Conservation (phyloP, 2,329 filamentous ascomycete genomes). For the Talaromyces funiculosus region DNA sequence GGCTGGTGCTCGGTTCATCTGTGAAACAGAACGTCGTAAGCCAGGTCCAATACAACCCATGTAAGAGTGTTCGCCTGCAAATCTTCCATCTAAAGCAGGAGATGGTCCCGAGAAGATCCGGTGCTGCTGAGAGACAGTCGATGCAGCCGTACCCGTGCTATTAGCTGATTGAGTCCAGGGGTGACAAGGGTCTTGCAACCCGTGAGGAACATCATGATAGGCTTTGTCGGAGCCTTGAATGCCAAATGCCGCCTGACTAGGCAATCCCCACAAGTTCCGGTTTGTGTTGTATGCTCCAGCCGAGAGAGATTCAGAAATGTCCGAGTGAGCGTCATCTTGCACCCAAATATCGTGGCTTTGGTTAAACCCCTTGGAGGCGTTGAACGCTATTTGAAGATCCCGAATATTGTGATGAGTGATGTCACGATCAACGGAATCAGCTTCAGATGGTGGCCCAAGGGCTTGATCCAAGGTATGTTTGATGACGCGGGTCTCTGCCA, state of each 20-base stretch:
- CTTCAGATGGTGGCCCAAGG: slow-evolving; percentile 50
- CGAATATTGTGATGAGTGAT: slow-evolving; percentile 48
- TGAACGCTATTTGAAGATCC: slow-evolving; percentile 49
- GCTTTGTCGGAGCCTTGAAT: slow-evolving; percentile 23
- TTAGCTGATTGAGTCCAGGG: slow-evolving; percentile 4
- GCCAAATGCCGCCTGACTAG: slow-evolving; percentile 23
- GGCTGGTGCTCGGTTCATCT: slow-evolving; percentile 26
- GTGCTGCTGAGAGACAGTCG: slow-evolving; percentile 28
- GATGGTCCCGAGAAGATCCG: slow-evolving; percentile 33
- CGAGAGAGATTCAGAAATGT: slow-evolving; percentile 40
- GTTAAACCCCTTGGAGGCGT: slow-evolving; percentile 42
- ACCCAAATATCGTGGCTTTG: slow-evolving; percentile 40
- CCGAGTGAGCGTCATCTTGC: slow-evolving; percentile 42
- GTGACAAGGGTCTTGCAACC: slow-evolving; percentile 21
- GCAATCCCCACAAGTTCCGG: slow-evolving; percentile 29
- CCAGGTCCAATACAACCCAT: slow-evolving; percentile 22
- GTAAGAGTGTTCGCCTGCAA: slow-evolving; percentile 28
- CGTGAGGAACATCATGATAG: slow-evolving; percentile 22
- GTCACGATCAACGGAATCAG: slow-evolving; percentile 45
- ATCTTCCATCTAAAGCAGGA: slow-evolving; percentile 25
- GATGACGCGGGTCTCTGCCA: slow-evolving; percentile 55
- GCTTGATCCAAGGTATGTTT: slow-evolving; percentile 58
- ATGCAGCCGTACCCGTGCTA: slow-evolving; percentile 23
- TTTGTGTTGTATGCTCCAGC: slow-evolving; percentile 37
- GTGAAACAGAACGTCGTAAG: slow-evolving; percentile 27